Percentiles rank a stretch among this genome's conserved stretches.
Conservation (phyloP, 75 land plant genomes). For the Pinus tabuliformis region DNA sequence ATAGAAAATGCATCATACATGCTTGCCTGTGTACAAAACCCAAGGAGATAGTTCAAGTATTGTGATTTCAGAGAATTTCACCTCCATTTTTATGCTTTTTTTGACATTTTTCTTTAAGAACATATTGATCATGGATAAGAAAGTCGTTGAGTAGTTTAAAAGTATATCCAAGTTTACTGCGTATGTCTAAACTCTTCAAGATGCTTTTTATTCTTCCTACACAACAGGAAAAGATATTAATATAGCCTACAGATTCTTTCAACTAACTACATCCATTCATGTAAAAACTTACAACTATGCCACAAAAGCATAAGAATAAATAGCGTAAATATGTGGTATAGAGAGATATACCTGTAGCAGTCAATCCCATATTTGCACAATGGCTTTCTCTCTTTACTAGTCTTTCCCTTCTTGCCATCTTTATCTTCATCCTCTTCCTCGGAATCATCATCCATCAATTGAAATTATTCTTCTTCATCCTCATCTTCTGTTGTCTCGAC, state of each 20-base stretch:
- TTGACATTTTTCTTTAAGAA: neutral
- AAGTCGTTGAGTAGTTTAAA: neutral
- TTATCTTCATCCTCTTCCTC: constrained; percentile 24
- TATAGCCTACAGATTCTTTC: neutral
- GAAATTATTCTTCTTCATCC: constrained; percentile 23
- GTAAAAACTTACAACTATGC: neutral
- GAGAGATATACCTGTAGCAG: neutral
- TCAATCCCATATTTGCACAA: neutral
- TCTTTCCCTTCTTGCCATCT: constrained; percentile 24
- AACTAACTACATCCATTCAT: neutral
- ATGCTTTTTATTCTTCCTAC: constrained; percentile 2
- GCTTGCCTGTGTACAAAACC: neutral
- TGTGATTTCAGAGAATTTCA: neutral
- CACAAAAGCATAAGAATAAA: neutral
- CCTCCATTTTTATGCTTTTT: neutral
- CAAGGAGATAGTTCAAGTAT: neutral
- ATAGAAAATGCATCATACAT: neutral
- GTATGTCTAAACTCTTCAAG: constrained; percentile 7
- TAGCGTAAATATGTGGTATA: neutral
- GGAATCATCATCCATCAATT: constrained; percentile 21
- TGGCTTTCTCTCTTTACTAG: neutral
- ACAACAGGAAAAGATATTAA: neutral
- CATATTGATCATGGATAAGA: neutral
- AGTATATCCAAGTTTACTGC: neutral
- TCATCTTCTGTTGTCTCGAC: constrained; percentile 16